Conservation (phyloP, 1,284 basidiomycete genomes). For the Coriolopsis trogii region DNA sequence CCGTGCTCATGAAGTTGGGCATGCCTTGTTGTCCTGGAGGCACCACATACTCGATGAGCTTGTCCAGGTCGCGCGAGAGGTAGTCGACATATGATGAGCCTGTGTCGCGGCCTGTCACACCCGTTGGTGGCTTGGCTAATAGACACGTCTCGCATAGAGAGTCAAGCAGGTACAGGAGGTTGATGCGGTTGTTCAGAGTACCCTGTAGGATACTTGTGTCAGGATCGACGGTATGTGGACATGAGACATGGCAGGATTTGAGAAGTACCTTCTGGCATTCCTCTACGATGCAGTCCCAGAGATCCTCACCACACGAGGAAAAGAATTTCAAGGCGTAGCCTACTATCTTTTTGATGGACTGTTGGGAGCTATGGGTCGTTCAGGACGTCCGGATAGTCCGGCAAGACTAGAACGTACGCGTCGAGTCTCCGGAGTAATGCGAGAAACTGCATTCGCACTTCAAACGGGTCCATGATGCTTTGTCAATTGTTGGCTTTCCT, state of each 20-base stretch:
- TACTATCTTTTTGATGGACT: constrained; percentile 90
- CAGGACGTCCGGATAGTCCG: constrained; percentile 25
- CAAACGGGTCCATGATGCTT: constrained; percentile 79
- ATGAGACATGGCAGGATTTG: background rate
- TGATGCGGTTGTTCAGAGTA: constrained; percentile 88
- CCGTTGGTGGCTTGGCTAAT: constrained; percentile 59
- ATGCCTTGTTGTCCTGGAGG: constrained; percentile 82
- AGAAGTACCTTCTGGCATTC: constrained; percentile 81
- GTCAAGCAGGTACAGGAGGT: constrained; percentile 92
- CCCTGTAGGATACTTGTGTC: constrained; percentile 53
- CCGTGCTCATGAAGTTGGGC: constrained; percentile 83
- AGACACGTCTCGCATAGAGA: constrained; percentile 81
- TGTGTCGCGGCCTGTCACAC: constrained; percentile 41
- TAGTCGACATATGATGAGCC: constrained; percentile 73
- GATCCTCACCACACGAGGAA: constrained; percentile 80
- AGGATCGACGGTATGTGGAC: background rate
- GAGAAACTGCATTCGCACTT: constrained; percentile 88
- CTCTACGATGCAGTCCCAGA: constrained; percentile 94
- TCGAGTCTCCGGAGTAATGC: constrained; percentile 72
- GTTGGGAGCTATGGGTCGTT: constrained; percentile 68
- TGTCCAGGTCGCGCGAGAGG: constrained; percentile 71
- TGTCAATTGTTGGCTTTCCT: constrained; percentile 1
- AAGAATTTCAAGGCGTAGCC: constrained; percentile 87
- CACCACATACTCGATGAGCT: constrained; percentile 82
- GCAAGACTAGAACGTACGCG: constrained; percentile 59